Conservation (phyloP, 306 rosid genomes). For the Sesbania bispinosa region DNA sequence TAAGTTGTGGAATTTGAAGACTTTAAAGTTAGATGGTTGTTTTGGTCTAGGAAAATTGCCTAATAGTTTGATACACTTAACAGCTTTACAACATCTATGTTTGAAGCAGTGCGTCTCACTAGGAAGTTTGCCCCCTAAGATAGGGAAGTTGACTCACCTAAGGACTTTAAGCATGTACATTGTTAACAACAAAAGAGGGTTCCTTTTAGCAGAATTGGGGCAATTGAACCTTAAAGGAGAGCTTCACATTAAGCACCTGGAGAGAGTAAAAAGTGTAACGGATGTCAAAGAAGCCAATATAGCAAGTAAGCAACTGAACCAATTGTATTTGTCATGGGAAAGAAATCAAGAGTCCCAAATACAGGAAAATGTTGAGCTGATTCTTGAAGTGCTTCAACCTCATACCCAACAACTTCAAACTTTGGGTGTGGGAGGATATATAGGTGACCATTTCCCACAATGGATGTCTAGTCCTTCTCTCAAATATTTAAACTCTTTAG, state of each 20-base stretch:
- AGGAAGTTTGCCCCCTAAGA: not conserved
- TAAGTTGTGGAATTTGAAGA: not conserved
- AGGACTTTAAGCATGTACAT: not conserved
- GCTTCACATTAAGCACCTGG: conserved; percentile 21
- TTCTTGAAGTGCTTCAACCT: conserved; percentile 30
- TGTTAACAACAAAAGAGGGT: conserved; percentile 19
- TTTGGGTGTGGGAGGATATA: not conserved
- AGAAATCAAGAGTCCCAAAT: not conserved
- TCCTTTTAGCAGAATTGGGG: conserved; percentile 15
- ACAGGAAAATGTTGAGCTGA: conserved; percentile 11
- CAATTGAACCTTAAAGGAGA: conserved; percentile 16
- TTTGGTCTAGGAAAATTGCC: not conserved
- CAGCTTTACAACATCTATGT: conserved; percentile 10
- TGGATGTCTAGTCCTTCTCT: conserved; percentile 23
- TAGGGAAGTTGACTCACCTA: conserved; percentile 1
- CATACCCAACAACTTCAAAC: not conserved
- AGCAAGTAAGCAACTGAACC: not conserved
- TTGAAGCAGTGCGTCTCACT: accelerated
- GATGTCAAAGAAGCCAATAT: conserved; percentile 26
- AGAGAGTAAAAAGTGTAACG: not conserved
- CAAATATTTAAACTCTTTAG: not conserved
- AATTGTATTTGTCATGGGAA: conserved; percentile 17
- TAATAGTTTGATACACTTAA: not conserved
- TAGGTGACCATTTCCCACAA: conserved; percentile 13
- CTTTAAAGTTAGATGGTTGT: not conserved